Evolutionary conservation across 2,329 filamentous ascomycete species (phyloP).

Genomic region (Akanthomyces uredinophilus): DNA sequence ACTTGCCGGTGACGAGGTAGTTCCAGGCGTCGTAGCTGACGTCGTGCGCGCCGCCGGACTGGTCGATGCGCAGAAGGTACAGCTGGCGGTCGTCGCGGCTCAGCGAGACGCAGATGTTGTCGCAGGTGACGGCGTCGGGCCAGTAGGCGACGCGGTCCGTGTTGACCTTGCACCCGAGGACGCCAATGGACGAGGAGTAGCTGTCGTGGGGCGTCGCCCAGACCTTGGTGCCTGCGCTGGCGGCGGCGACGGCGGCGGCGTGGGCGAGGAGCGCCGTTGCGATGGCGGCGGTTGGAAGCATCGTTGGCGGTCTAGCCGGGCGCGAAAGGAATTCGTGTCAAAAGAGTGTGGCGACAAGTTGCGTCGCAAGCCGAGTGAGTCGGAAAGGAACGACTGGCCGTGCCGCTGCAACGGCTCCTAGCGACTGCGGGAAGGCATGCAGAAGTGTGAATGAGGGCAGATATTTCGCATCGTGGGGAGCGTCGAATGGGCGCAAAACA

Average conservation of each 20-base stretch:
- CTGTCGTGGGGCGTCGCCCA: slow-evolving; percentile 42
- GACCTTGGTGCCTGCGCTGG: slow-evolving; percentile 15
- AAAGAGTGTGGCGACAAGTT: background rate
- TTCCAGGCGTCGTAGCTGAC: slow-evolving; percentile 50
- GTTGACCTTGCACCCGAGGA: slow-evolving; percentile 48
- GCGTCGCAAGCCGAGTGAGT: background rate
- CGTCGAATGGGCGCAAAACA: background rate
- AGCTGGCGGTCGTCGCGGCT: slow-evolving; percentile 20
- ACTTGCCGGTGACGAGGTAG: slow-evolving; percentile 42
- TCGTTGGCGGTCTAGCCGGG: background rate
- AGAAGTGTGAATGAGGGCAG: background rate
- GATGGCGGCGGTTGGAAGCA: background rate
- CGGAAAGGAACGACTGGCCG: slow-evolving; percentile 5
- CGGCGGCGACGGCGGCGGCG: slow-evolving; percentile 1
- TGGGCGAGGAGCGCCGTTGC: background rate
- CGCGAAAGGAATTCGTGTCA: background rate
- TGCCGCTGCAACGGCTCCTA: slow-evolving; percentile 8
- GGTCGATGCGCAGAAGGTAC: slow-evolving; percentile 23
- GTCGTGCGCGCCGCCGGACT: slow-evolving; percentile 39
- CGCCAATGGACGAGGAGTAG: slow-evolving; percentile 45
- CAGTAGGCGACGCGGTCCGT: slow-evolving; percentile 50
- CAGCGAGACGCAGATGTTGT: slow-evolving; percentile 38
- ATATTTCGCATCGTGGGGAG: background rate
- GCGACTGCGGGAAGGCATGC: background rate
- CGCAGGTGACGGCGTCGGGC: slow-evolving; percentile 41